Evolutionary conservation across 192 early-diverging fungal genomes (phyloP).

Genomic region (Entomortierella chlamydospora): DNA sequence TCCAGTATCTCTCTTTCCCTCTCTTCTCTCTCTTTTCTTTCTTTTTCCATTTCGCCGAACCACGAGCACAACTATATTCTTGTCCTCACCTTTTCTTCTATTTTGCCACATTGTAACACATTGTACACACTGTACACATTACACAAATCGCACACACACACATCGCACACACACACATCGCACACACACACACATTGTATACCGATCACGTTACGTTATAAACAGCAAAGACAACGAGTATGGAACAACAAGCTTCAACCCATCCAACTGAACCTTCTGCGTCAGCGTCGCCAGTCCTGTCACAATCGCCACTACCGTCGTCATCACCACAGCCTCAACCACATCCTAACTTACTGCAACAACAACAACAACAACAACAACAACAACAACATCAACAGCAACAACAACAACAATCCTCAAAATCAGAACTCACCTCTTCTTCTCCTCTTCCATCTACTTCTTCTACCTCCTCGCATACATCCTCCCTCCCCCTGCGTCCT

Average conservation of each 20-base stretch:
- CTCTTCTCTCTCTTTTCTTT: not conserved
- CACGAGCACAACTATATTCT: not conserved
- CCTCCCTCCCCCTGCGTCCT: not conserved
- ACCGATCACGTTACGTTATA: too few relatives aligned
- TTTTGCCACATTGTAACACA: too few relatives aligned
- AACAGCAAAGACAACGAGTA: too few relatives aligned
- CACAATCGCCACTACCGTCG: not conserved
- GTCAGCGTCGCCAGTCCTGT: not conserved
- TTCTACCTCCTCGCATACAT: not conserved
- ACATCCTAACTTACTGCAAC: constrained; percentile 2
- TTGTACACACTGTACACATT: too few relatives aligned
- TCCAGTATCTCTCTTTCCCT: too few relatives aligned
- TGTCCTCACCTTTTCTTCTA: too few relatives aligned
- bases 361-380: too few relatives aligned
- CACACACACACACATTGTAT: too few relatives aligned
- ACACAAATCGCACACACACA: too few relatives aligned
- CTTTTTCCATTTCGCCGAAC: not conserved
- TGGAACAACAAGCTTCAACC: too few relatives aligned
- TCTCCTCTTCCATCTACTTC: constrained; percentile 18
- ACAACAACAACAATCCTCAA: constrained; percentile 2
- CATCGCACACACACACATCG: too few relatives aligned
- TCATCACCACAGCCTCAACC: constrained; percentile 5
- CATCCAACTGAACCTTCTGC: too few relatives aligned
- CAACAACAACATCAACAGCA: constrained; percentile 1
- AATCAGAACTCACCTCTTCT: not conserved